Evolutionary conservation across 768 basidiomycete genomes (phyloP).

Genomic region (Amanita molliuscula): DNA sequence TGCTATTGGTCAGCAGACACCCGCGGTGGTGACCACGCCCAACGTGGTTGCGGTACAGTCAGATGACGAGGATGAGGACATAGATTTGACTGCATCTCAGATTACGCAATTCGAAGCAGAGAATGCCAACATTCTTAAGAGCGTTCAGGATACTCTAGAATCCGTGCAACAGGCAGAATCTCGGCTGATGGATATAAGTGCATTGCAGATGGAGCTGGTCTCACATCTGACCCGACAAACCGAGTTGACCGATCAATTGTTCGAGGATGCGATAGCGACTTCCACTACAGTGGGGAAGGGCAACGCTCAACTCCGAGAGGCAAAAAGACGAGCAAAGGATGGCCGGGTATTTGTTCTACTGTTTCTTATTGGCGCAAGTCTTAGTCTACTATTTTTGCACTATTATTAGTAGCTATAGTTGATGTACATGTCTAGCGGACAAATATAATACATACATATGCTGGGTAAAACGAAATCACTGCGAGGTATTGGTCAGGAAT

Average conservation of each 20-base stretch:
- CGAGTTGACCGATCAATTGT: conserved; percentile 87
- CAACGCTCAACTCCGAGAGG: conserved; percentile 84
- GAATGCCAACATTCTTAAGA: conserved; percentile 77
- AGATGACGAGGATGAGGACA: conserved; percentile 68
- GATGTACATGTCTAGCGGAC: conserved; percentile 1
- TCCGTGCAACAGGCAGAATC: conserved; percentile 90
- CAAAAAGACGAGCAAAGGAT: conserved; percentile 78
- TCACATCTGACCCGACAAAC: conserved; percentile 82
- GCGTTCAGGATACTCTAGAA: conserved; percentile 77
- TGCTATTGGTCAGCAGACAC: conserved; percentile 19
- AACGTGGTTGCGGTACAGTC: conserved; percentile 24
- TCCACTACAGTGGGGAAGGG: conserved; percentile 83
- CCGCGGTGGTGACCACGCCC: conserved; percentile 33
- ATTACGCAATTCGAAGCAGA: conserved; percentile 91
- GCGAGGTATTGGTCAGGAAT: conserved; percentile 25
- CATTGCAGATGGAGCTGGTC: conserved; percentile 87
- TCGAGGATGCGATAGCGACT: conserved; percentile 87
- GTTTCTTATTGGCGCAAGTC: conserved; percentile 85
- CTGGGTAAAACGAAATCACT: background rate
- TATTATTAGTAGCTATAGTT: conserved; percentile 48
- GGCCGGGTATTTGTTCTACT: conserved; percentile 82
- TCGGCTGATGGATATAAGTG: conserved; percentile 84
- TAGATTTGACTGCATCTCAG: conserved; percentile 77
- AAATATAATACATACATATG: background rate
- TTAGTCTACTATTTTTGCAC: conserved; percentile 89